Conservation (phyloP, 257 asterid genomes). For the Ocimum tenuiflorum region DNA sequence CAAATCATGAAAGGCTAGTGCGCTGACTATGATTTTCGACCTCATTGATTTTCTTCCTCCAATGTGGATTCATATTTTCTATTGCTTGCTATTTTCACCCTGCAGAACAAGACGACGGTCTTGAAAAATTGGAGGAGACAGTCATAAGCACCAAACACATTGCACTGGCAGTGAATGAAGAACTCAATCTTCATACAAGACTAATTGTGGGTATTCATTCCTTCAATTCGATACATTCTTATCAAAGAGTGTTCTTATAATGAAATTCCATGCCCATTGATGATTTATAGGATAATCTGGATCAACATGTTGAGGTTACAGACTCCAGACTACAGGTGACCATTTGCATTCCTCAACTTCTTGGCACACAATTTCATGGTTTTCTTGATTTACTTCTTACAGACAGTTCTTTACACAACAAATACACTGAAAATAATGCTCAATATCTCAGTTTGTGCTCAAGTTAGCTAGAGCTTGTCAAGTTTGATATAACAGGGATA, state of each 20-base stretch:
- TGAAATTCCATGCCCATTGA: constrained; percentile 11
- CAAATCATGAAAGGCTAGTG: constrained; percentile 83
- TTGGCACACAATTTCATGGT: no score
- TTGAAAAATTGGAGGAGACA: constrained; percentile 80
- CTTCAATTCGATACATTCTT: neutral
- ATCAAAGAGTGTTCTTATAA: neutral
- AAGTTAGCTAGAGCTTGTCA: no score
- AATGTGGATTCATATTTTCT: neutral
- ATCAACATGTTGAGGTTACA: constrained; percentile 72
- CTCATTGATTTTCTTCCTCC: constrained; percentile 26
- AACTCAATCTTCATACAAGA: constrained; percentile 81
- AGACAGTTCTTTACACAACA: no score
- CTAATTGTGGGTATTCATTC: constrained; percentile 57
- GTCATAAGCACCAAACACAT: constrained; percentile 90
- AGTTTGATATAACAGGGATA: no score
- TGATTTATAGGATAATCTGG: constrained; percentile 70
- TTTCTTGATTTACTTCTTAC: no score
- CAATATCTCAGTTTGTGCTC: no score
- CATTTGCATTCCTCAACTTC: constrained; percentile 1
- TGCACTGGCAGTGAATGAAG: constrained; percentile 91
- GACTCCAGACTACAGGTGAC: constrained; percentile 75
- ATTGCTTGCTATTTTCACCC: no score
- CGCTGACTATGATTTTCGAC: constrained; percentile 1
- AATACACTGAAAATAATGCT: no score
- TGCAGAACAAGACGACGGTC: constrained; percentile 94